These are phyloP conservation scores for Neofusicoccum ribis DNA, from an alignment of 2,329 filamentous ascomycete species.

Conservation along the genomic window DNA sequence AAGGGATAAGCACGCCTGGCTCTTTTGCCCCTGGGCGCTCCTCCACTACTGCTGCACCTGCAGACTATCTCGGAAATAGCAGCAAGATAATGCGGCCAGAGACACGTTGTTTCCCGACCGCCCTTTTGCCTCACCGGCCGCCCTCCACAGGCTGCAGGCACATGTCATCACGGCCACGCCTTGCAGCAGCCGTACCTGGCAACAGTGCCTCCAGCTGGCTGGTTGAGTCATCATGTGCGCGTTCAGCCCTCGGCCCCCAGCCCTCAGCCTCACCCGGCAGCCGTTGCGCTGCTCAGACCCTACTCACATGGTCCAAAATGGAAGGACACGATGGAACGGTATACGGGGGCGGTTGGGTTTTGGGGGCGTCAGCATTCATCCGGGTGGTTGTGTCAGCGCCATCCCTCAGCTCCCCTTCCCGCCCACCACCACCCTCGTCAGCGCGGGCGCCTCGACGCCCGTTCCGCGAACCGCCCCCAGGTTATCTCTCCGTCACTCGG, in stretches of 20 bases:
- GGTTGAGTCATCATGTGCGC: conserved; percentile 15
- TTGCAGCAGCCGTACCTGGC: conserved; percentile 8
- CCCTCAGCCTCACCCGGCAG: background rate
- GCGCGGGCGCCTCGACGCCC: background rate
- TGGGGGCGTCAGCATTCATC: conserved; percentile 9
- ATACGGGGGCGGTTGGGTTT: background rate
- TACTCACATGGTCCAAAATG: conserved; percentile 3
- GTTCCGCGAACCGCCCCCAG: conserved; percentile 12
- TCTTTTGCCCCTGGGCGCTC: conserved; percentile 12
- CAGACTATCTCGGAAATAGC: conserved; percentile 14
- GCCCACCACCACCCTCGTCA: background rate
- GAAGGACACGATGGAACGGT: conserved; percentile 16
- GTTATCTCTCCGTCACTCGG: conserved; percentile 12
- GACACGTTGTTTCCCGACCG: conserved; percentile 14
- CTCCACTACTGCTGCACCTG: background rate
- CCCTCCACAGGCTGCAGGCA: background rate
- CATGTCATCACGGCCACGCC: conserved; percentile 5
- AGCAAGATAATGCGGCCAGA: conserved; percentile 14
- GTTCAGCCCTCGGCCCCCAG: background rate
- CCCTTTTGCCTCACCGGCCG: conserved; percentile 1
- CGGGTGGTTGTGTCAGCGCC: conserved; percentile 8
- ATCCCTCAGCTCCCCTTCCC: conserved; percentile 1
- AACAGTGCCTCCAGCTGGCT: background rate
- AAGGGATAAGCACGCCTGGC: conserved; percentile 6
- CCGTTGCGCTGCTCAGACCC: background rate